These are phyloP conservation scores for Aureobasidium sp. DNA, from an alignment of 2,329 filamentous ascomycete species.

Conservation along the genomic window DNA sequence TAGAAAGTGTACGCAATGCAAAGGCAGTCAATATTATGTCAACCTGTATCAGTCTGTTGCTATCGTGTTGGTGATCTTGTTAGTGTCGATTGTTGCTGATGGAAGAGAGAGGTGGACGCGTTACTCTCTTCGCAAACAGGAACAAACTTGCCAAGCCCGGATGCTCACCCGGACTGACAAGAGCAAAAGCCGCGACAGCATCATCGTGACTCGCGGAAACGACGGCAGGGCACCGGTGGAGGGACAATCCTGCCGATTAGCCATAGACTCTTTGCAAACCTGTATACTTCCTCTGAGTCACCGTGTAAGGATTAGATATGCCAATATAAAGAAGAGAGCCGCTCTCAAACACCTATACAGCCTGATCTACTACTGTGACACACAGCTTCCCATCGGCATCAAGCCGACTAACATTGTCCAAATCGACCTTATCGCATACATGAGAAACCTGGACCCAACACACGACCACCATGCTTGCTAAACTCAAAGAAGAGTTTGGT, in stretches of 20 bases:
- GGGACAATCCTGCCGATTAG: background rate
- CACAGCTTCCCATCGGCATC: background rate
- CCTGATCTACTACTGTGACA: background rate
- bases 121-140: background rate
- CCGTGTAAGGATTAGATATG: background rate
- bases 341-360: no score
- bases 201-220: background rate
- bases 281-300: background rate
- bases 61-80: slow-evolving; percentile 6
- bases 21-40: background rate
- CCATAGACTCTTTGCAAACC: background rate
- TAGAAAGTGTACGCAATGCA: background rate
- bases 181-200: no score
- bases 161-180: no score
- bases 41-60: background rate
- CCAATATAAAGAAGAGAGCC: no score
- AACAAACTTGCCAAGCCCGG: background rate
- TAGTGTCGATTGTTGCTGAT: background rate
- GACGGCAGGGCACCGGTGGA: background rate
- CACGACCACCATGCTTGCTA: background rate
- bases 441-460: background rate
- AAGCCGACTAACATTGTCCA: background rate
- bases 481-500: slow-evolving; percentile 16
- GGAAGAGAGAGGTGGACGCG: background rate
- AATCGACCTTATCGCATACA: background rate